phyloP scores from a whole-genome alignment of 129 eudicot species.

The Artemisia annua region DNA sequence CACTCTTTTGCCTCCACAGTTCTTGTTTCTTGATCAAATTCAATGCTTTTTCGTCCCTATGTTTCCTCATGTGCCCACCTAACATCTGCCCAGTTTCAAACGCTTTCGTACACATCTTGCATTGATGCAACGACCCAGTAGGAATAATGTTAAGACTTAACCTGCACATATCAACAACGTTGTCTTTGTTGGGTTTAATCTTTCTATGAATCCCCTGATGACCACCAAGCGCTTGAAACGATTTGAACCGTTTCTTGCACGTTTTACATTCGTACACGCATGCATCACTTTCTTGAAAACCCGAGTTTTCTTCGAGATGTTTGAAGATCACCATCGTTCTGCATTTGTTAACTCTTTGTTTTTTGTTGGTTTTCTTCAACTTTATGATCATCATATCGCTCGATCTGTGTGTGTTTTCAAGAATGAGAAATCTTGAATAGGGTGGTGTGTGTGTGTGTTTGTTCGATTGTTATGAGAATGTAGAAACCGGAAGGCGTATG shows the following conservation, averaged over 20 bases:
- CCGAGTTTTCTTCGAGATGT: neutral
- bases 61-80: constrained; percentile 34
- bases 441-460: neutral
- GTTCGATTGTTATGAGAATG: too few species aligned
- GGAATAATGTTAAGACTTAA: neutral
- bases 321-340: neutral
- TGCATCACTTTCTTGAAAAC: neutral
- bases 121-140: constrained; percentile 4
- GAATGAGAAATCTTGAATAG: too few species aligned
- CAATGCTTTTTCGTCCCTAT: neutral
- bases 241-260: constrained; percentile 14
- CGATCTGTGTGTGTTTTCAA: neutral
- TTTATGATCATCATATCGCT: neutral
- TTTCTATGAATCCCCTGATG: constrained; percentile 28
- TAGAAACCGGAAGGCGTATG: too few species aligned
- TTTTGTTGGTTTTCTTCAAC: neutral
- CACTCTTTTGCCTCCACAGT: neutral
- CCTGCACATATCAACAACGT: neutral
- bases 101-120: constrained; percentile 22
- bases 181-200: neutral
- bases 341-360: neutral
- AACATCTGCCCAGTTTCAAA: constrained; percentile 28
- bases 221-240: constrained; percentile 32
- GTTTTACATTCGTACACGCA: constrained; percentile 18
- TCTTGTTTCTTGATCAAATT: neutral